Evolutionary conservation across 1,284 basidiomycete species (phyloP), one percentile per base, ranked within the genome.

Genomic region (Amylostereum areolatum): DNA sequence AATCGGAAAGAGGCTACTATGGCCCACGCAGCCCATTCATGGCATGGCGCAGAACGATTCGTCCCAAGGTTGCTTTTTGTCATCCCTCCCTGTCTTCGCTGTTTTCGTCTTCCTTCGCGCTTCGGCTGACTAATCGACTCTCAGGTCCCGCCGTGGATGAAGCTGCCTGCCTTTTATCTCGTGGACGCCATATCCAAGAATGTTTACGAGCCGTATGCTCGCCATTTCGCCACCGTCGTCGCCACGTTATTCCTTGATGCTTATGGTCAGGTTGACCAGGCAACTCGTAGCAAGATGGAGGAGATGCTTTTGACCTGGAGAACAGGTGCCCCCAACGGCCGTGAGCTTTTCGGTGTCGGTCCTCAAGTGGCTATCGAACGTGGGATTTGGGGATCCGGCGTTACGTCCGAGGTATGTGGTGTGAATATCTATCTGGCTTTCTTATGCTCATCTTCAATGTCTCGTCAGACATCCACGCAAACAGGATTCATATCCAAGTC

Each of bases 151-250:
- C 83, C 89, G 10, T 85, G 83, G 69, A 86, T 90, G 77, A 96
- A 97, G 66, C 76, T 99, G 4, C 96, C 97, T 0, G 79, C 90
- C 0, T 91, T 98, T 59, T 99, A 99, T 66, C 79, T 98, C 9
- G 77, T 99, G 62, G 97, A 99, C 64, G 95, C 95, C 12, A 94
- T 99, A 53, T 91, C 89, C 46, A 97, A 97, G 69, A 97, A 97
- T 69, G 83, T 94, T 37, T 93, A 84, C 55, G 81, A 89, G 41
- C 92, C 93, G 10, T 97, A 96, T 68, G 89, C 90, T 28, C 81
- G 83, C 52, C 78, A 82, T 52, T 92, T 95, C 58, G 74, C 89
- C 24, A 76, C 81, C 4, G 78, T 91, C 60, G 84, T 92, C 51
- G 82, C 85, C 46, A 76, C 80, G 25, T 70, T 94, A 5, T 97